Base-by-base conservation (phyloP, 805 yeast genomes). In the Hanseniaspora thailandica region DNA sequence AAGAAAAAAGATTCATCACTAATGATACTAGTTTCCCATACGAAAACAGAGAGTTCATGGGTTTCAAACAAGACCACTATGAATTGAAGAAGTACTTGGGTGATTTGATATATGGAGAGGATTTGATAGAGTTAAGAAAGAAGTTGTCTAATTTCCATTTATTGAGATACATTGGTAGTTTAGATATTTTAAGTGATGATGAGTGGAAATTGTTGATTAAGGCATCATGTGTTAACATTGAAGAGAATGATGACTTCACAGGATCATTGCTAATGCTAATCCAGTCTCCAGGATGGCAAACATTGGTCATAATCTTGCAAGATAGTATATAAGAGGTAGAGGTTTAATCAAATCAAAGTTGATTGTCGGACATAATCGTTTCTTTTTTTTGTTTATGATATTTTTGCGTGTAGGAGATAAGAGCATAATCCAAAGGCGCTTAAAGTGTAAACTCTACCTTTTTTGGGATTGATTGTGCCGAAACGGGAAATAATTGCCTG, bases 41-140 rank as follows among this genome's bases (percentile, higher is more conserved):
- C 64, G 95, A 86, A 59, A 84, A 89, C 63, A 72, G 97, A 52
- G 84, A 77, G 53, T 80, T 79, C 43, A 64, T 85, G 61, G 94
- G 96, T 1, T 79, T 78, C 20, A 71, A 81, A 1, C 95, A 86
- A 62, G 86, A 84, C 57, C 72, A 84, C 57, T 60, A 65, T 5
- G 76, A 76, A 47, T 66, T 86, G 43, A 74, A 73, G 55, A 69
- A 64, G 13, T 80, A 77, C 52, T 68, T 88, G 39, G 63, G 62
- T 17, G 53, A 55, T 2, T 57, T 62, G 6, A 60, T 66, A 4
- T 58, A 60, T 6, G 57, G 60, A 17, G 64, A 62, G 5, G 69
- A 68, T 46, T 64, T 62, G 55, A 60, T 62, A 6, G 63, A 61
- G 2, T 57, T 75, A 30, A 66, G 66, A n/a, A 61, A 61, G 13